Percentiles rank a stretch among this genome's conserved stretches.
Evolutionary conservation across 2,329 filamentous ascomycete genomes (phyloP).

Genomic region (Thelonectria blattea): DNA sequence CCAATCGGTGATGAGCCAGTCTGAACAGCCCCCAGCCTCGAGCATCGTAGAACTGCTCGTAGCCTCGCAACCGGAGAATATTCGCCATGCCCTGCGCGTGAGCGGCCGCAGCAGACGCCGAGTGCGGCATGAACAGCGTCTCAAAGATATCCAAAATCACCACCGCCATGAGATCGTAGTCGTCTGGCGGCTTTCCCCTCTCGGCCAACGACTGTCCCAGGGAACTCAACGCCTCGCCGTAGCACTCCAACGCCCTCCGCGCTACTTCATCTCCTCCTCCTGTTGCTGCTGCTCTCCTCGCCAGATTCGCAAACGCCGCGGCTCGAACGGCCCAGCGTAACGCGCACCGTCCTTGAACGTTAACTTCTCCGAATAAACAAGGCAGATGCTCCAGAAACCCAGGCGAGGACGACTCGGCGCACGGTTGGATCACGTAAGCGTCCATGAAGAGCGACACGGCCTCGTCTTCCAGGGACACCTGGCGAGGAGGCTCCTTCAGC

Average conservation of each 20-base stretch:
- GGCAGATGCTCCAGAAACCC: conserved; percentile 50
- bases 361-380: conserved; percentile 46
- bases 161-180: conserved; percentile 49
- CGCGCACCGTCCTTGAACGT: conserved; percentile 44
- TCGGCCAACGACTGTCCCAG: conserved; percentile 41
- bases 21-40: conserved; percentile 49
- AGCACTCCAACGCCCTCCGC: conserved; percentile 41
- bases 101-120: conserved; percentile 31
- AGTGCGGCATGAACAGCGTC: conserved; percentile 43
- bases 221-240: conserved; percentile 44
- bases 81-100: conserved; percentile 50
- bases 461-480: conserved; percentile 34
- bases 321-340: conserved; percentile 48
- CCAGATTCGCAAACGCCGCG: conserved; percentile 44
- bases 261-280: conserved; percentile 18
- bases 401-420: conserved; percentile 43
- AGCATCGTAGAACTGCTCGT: conserved; percentile 43
- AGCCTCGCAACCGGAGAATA: conserved; percentile 45
- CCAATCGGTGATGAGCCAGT: conserved; percentile 47
- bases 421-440: conserved; percentile 48
- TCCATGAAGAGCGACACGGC: conserved; percentile 44
- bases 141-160: conserved; percentile 50
- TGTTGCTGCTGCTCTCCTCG: conserved; percentile 31
- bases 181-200: conserved; percentile 44
- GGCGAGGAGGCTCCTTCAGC: conserved; percentile 25